phyloP scores from a whole-genome alignment of 495 filamentous ascomycete species.

The Physcia stellaris region DNA sequence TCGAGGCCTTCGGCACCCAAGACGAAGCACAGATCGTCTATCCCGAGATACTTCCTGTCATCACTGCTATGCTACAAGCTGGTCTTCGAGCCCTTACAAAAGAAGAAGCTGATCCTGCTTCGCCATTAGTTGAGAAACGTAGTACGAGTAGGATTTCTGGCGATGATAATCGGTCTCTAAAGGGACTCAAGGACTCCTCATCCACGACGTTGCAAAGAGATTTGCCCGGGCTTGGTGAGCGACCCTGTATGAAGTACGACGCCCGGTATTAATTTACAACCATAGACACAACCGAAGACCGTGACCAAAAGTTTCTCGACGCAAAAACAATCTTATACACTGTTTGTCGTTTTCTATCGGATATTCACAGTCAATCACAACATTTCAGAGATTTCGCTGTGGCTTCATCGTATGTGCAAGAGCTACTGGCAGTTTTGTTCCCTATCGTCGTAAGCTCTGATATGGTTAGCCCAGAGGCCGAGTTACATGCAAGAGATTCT shows the following conservation, averaged over 20 bases:
- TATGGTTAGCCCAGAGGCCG: constrained; percentile 63
- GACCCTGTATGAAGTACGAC: no score
- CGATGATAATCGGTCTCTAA: no score
- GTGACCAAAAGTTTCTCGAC: constrained; percentile 5
- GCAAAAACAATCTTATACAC: constrained; percentile 43
- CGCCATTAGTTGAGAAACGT: constrained; percentile 24
- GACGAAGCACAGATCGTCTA: constrained; percentile 50
- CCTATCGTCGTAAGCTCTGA: constrained; percentile 78
- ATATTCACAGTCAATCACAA: constrained; percentile 57
- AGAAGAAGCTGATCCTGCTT: constrained; percentile 44
- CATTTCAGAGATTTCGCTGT: constrained; percentile 69
- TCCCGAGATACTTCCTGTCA: constrained; percentile 66
- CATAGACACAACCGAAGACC: no score
- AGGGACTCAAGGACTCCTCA: no score
- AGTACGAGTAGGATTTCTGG: constrained; percentile 1
- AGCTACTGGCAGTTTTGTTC: constrained; percentile 65
- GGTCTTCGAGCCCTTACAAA: constrained; percentile 56
- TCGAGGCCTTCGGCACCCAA: constrained; percentile 48
- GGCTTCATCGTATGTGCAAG: constrained; percentile 62
- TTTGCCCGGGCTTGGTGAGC: no score
- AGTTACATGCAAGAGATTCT: constrained; percentile 66
- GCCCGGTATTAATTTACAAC: no score
- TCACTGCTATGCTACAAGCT: constrained; percentile 77
- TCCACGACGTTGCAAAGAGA: no score
- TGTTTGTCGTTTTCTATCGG: constrained; percentile 64